Evolutionary conservation across 2,329 filamentous ascomycete genomes (phyloP), one percentile per base, ranked within the genome.

Genomic region (Paraphaeosphaeria minitans): DNA sequence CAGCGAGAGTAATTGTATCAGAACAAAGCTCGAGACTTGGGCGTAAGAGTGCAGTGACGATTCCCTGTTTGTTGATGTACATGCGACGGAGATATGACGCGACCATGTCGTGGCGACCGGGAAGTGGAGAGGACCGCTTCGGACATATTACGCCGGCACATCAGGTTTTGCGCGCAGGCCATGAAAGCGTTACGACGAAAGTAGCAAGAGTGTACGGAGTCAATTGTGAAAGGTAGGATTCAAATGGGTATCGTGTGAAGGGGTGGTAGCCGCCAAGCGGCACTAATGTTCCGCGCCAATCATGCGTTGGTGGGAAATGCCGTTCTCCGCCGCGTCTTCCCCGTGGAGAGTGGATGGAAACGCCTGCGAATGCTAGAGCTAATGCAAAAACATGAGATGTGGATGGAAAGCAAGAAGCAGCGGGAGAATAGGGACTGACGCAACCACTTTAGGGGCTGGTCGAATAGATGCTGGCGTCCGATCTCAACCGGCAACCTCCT

Each of bases 401-500:
- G 19, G 19, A 43, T 22, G 41, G 19, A 43, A 21, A 10, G n/a
- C 19, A 22, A 43, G 19, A 9, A 22, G 13, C n/a, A 43, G 4
- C n/a, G 19, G 1, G 4, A 12, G 19, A 22, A 6, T 3, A 39
- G 37, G 16, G 19, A 43, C 41, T 22, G n/a, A 21, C 19, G n/a
- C 19, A 13, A 7, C 19, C 39, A 5, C n/a, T 39, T 21, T 7
- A 8, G 19, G n/a, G 9, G 19, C 19, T 19, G n/a, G 19, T 22
- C 7, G 39, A 19, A 42, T 42, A 42, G 19, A 22, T 21, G 4
- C 19, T 43, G 41, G 41, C 19, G 12, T 22, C 8, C 12, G 19
- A 22, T 9, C 16, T 78, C 74, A 79, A n/a, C 83, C 83, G 16
- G 84, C 93, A 47, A 87, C 91, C 77, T 96, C 92, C 81, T 94